Conservation (phyloP, 306 rosid genomes). For the Medicago ruthenica region DNA sequence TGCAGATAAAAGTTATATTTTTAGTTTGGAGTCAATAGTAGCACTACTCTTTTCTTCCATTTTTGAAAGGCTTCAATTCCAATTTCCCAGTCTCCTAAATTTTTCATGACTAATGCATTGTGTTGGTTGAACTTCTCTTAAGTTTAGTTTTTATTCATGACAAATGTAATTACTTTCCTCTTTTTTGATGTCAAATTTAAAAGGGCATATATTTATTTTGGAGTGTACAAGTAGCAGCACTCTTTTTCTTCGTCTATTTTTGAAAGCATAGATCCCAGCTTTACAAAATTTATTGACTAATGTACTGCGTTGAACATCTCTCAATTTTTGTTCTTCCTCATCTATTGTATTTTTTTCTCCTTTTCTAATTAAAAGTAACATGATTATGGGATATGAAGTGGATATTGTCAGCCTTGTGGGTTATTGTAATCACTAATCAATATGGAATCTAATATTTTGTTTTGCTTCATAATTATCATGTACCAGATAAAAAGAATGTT, state of each 20-base stretch:
- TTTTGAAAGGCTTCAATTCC: background rate
- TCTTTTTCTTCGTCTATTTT: background rate
- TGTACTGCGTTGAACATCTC: conserved; percentile 7
- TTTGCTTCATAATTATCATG: background rate
- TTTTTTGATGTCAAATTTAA: background rate
- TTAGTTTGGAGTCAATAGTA: background rate
- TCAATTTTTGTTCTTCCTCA: background rate
- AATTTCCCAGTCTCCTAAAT: background rate
- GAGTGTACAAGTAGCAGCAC: background rate
- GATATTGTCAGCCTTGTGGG: no score
- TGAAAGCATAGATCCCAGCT: background rate
- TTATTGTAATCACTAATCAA: background rate
- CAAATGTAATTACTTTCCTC: background rate
- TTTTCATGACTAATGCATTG: background rate
- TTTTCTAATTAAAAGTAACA: background rate
- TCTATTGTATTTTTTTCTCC: background rate
- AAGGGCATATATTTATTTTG: background rate
- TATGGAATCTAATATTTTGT: conserved; percentile 11
- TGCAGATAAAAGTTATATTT: background rate
- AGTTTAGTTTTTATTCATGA: background rate
- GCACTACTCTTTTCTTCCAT: background rate
- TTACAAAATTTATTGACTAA: conserved; percentile 4
- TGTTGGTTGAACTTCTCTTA: conserved; percentile 5
- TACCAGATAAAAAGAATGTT: conserved; percentile 1
- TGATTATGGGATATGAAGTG: no score